A percentile compares a stretch with the other conserved stretches of the same genome.
phyloP scores from a whole-genome alignment of 1,139 yeast species.

The Zygosaccharomyces pseudobailii region DNA sequence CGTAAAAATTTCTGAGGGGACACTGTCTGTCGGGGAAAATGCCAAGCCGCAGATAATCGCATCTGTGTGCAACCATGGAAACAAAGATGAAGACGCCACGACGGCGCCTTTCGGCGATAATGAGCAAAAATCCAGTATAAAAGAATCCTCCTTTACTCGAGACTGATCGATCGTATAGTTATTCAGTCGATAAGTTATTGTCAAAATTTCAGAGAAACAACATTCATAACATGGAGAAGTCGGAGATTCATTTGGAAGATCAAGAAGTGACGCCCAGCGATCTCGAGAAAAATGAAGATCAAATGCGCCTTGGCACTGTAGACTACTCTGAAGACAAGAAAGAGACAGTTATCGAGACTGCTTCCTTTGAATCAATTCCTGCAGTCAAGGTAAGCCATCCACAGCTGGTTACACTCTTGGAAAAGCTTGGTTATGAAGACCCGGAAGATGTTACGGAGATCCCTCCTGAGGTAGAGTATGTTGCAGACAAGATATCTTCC shows the following conservation, averaged over 20 bases:
- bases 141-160: too few species aligned
- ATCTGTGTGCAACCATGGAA: too few species aligned
- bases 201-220: too few species aligned
- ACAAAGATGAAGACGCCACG: too few species aligned
- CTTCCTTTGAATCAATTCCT: neutral
- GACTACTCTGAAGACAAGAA: neutral
- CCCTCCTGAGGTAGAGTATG: slow-evolving; percentile 33
- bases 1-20: too few species aligned
- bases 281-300: neutral
- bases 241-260: neutral
- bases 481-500: slow-evolving; percentile 39
- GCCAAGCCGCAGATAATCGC: too few species aligned
- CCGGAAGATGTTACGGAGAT: slow-evolving; percentile 18
- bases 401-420: slow-evolving; percentile 2
- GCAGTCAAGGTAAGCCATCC: neutral
- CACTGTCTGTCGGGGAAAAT: too few species aligned
- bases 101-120: too few species aligned
- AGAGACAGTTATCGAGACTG: neutral
- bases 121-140: too few species aligned
- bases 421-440: slow-evolving; percentile 29
- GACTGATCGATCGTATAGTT: too few species aligned
- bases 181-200: too few species aligned
- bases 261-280: neutral
- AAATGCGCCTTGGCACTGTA: neutral
- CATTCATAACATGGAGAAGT: neutral